Base-by-base conservation (phyloP, 1,139 yeast species). In the Pichia sp. region DNA sequence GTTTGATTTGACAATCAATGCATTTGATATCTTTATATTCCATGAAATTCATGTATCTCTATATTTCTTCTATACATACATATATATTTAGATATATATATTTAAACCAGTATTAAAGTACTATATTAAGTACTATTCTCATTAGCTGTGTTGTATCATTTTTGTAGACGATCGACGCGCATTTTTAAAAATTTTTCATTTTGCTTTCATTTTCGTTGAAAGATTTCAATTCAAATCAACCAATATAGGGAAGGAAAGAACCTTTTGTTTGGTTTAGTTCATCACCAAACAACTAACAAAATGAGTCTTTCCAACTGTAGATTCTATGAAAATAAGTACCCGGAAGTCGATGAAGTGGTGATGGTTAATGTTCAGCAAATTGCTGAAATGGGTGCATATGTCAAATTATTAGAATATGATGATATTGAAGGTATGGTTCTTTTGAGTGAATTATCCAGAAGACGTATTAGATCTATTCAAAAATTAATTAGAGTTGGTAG, bases 391-490 rank as follows among this genome's bases (percentile, higher is more conserved):
- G 97, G 96, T 51, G 96, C 96, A 18, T 89, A 89, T 66, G 99
- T 92, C 57, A 90, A 89, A 68, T 77, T 92, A 58, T 77, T 92
- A 58, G 99, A 92, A 70, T 92, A 94, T 67, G 97, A 92, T 72
- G 94, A 90, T 68, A 90, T 92, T 63, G 98, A 92, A 72, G 99
- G 98, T 63, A 92, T 92, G 99, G 96, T 92, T 53, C 76, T 92
- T 59, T 79, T 92, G 62, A 86, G 96, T 39, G 99, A 92, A 72
- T 79, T 92, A 60, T 89, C 97, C 36, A 87, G 98, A 79, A 87
- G 98, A 78, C 95, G 99, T 74, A 92, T 92, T 64, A 81, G 99
- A 70, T 88, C 97, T 49, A 92, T 92, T 65, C 99, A 92, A 71
- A 94, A 92, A 68, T 80, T 89, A 68, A 90, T 92, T 68, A 86